phyloP scores from a whole-genome alignment of 441 rosid species.

The Adansonia madagascariensis region DNA sequence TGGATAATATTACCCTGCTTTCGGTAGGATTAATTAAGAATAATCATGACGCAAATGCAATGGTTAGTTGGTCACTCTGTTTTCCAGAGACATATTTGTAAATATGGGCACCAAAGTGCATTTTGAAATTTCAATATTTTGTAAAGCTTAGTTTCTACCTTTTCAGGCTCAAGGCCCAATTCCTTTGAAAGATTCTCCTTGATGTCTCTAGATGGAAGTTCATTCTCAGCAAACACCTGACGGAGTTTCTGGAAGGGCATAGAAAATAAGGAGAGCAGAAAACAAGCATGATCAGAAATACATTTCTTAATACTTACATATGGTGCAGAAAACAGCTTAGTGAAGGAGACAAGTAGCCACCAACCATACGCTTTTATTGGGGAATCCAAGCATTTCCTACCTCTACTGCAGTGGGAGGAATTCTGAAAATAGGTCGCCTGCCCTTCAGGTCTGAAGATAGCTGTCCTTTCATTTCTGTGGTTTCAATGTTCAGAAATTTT shows the following conservation, averaged over 20 bases:
- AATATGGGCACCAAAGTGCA: slow-evolving; percentile 10
- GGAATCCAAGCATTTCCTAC: slow-evolving; percentile 40
- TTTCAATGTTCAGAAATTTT: slow-evolving; percentile 40
- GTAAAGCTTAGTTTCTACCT: slow-evolving; percentile 50
- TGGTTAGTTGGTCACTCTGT: neutral
- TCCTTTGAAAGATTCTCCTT: slow-evolving; percentile 81
- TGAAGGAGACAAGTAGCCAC: slow-evolving; percentile 23
- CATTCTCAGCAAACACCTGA: slow-evolving; percentile 84
- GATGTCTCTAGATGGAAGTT: slow-evolving; percentile 84
- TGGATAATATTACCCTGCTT: slow-evolving; percentile 17
- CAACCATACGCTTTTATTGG: slow-evolving; percentile 16
- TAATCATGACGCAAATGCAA: neutral
- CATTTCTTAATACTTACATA: slow-evolving; percentile 17
- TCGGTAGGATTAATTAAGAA: slow-evolving; percentile 15
- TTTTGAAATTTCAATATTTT: slow-evolving; percentile 6
- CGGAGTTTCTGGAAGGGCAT: slow-evolving; percentile 79
- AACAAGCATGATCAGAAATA: slow-evolving; percentile 20
- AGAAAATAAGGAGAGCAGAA: slow-evolving; percentile 27
- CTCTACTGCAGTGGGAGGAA: slow-evolving; percentile 82
- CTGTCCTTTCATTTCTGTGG: slow-evolving; percentile 39
- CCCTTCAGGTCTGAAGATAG: slow-evolving; percentile 45
- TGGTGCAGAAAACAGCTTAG: slow-evolving; percentile 9
- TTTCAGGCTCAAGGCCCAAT: slow-evolving; percentile 77
- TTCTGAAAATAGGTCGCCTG: slow-evolving; percentile 65
- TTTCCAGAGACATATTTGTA: slow-evolving; percentile 3